These are phyloP conservation scores for Alternaria gansuensis DNA, from an alignment of 2,329 filamentous ascomycete species.

Conservation along the genomic window DNA sequence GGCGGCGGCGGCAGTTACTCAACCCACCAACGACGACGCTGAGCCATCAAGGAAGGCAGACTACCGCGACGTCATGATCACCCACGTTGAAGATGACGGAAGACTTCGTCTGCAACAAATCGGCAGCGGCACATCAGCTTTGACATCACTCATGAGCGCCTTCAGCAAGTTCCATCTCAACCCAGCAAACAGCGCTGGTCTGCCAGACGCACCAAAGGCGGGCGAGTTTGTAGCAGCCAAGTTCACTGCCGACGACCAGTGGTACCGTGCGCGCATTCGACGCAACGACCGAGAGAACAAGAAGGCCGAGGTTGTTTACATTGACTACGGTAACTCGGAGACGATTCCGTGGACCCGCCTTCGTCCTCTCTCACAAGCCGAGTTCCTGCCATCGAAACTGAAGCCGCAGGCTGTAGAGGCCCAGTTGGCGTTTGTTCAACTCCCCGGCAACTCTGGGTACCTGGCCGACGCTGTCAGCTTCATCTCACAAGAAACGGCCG, in stretches of 20 bases:
- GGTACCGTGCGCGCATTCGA: conserved; percentile 92
- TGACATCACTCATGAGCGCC: conserved; percentile 87
- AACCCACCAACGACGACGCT: conserved; percentile 62
- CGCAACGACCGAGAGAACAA: conserved; percentile 89
- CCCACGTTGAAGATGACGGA: conserved; percentile 83
- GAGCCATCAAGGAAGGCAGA: conserved; percentile 76
- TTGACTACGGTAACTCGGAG: conserved; percentile 97
- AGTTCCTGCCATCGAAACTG: conserved; percentile 79
- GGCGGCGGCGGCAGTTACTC: conserved; percentile 55
- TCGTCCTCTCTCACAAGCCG: conserved; percentile 77
- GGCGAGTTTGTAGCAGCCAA: conserved; percentile 91
- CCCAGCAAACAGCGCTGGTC: conserved; percentile 76
- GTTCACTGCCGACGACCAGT: conserved; percentile 87
- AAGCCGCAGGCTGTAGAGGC: conserved; percentile 89
- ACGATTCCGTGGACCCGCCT: conserved; percentile 84
- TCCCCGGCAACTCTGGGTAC: conserved; percentile 80
- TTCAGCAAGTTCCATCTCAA: conserved; percentile 93
- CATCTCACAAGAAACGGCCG: conserved; percentile 77
- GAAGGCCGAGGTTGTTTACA: conserved; percentile 88
- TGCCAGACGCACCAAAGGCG: conserved; percentile 81
- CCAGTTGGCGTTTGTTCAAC: conserved; percentile 85
- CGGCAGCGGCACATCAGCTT: conserved; percentile 81
- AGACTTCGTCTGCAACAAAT: conserved; percentile 92
- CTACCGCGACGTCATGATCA: conserved; percentile 93
- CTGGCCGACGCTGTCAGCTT: conserved; percentile 79